phyloP scores from a whole-genome alignment of 192 early-diverging fungal genomes.

The Podila horticola region DNA sequence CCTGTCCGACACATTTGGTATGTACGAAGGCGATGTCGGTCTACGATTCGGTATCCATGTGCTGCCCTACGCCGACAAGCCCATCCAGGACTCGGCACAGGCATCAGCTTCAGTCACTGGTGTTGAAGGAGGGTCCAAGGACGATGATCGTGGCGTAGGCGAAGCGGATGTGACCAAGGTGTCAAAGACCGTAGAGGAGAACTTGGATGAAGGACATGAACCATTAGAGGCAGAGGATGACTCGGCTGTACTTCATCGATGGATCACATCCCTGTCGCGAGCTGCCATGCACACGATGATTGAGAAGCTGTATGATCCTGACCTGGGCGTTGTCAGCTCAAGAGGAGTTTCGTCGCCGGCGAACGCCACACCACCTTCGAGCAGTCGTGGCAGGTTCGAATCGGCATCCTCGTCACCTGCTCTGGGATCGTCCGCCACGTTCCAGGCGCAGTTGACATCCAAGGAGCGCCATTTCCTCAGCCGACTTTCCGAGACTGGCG shows the following conservation, averaged over 20 bases:
- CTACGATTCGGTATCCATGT: constrained; percentile 41
- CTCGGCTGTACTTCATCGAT: constrained; percentile 65
- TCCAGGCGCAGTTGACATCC: background rate
- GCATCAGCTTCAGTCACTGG: constrained; percentile 74
- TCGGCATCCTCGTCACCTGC: constrained; percentile 6
- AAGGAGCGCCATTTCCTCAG: constrained; percentile 27
- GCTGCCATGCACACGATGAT: constrained; percentile 62
- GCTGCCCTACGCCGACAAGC: constrained; percentile 34
- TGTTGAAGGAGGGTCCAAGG: constrained; percentile 54
- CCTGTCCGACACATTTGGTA: constrained; percentile 78
- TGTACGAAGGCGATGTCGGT: constrained; percentile 70
- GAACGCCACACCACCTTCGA: constrained; percentile 9
- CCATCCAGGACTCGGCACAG: constrained; percentile 46
- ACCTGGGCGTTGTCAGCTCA: constrained; percentile 24
- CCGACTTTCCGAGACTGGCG: constrained; percentile 51
- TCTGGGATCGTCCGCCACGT: background rate
- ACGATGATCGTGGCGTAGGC: constrained; percentile 36
- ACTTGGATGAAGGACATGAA: constrained; percentile 18
- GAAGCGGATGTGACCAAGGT: constrained; percentile 6
- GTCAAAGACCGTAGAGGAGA: constrained; percentile 4
- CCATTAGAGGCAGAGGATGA: constrained; percentile 47
- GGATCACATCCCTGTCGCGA: constrained; percentile 75
- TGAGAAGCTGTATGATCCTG: constrained; percentile 37
- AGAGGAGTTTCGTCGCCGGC: background rate
- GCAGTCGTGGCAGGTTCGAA: constrained; percentile 5